A percentile compares a stretch with the other conserved stretches of the same genome.
Conservation (phyloP, 176 grass and related monocot genomes). For the Phragmites australis region DNA sequence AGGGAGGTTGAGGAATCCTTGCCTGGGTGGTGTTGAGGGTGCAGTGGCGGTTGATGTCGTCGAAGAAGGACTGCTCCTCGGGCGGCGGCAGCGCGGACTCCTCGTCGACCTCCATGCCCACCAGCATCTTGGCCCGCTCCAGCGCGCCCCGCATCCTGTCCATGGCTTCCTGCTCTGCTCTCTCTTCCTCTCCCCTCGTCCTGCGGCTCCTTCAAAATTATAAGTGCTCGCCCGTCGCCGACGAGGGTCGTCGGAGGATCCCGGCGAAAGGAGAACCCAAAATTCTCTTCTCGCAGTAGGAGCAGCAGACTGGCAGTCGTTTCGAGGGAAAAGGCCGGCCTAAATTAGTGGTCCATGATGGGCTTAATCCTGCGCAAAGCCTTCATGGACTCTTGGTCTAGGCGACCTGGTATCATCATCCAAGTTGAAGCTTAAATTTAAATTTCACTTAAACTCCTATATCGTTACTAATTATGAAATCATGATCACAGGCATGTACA, state of each 20-base stretch:
- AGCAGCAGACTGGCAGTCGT: no score
- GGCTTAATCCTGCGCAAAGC: no score
- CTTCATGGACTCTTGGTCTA: no score
- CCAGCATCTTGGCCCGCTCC: constrained; percentile 98
- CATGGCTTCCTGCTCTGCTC: constrained; percentile 31
- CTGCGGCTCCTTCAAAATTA: no score
- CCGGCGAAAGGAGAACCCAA: not conserved
- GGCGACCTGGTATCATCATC: no score
- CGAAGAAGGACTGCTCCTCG: constrained; percentile 87
- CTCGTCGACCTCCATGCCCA: constrained; percentile 90
- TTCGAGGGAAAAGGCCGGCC: no score
- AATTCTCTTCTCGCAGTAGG: not conserved
- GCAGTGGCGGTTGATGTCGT: constrained; percentile 87
- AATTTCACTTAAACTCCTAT: no score
- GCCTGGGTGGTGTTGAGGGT: constrained; percentile 85
- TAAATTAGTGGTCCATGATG: no score
- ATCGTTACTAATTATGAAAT: no score
- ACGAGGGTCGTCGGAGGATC: not conserved
- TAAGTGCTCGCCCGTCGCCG: not conserved
- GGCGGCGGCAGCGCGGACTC: constrained; percentile 58
- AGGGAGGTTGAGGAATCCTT: not conserved
- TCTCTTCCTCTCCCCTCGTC: not conserved
- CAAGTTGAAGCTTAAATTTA: no score
- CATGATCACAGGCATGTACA: no score
- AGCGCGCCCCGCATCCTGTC: constrained; percentile 80